These are phyloP conservation scores for Avena insularis DNA, from an alignment of 176 grass and related monocot genomes.

Conservation along the genomic window DNA sequence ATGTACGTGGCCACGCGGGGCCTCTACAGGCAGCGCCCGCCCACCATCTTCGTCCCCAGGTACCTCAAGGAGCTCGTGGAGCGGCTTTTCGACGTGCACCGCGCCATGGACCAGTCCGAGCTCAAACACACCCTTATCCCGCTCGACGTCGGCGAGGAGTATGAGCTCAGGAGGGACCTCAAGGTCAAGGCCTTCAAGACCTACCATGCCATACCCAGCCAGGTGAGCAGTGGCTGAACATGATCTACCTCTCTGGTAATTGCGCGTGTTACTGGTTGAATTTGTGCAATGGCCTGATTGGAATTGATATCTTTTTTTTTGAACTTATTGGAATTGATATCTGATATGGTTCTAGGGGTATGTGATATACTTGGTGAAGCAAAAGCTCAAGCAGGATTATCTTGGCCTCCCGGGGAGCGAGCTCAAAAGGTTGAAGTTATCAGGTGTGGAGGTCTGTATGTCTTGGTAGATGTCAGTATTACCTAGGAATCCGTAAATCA, in stretches of 20 bases:
- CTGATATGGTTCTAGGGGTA: conserved; percentile 65
- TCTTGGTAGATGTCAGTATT: conserved; percentile 38
- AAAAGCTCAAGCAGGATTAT: conserved; percentile 89
- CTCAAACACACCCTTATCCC: conserved; percentile 79
- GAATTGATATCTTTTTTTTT: conserved; percentile 1
- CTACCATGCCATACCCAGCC: conserved; percentile 85
- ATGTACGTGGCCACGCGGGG: conserved; percentile 97
- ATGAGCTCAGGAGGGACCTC: conserved; percentile 79
- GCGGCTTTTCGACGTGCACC: conserved; percentile 77
- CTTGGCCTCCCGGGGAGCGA: conserved; percentile 68
- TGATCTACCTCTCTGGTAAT: conserved; percentile 8
- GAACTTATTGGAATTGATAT: no score
- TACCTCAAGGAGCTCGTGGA: conserved; percentile 74
- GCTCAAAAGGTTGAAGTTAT: conserved; percentile 81
- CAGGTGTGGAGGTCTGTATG: conserved; percentile 94
- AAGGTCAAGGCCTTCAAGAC: conserved; percentile 97
- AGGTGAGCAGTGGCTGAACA: conserved; percentile 49
- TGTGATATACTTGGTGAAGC: conserved; percentile 80
- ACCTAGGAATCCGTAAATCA: not conserved
- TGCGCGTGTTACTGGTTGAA: not conserved
- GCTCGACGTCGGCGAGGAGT: conserved; percentile 78
- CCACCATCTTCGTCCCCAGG: conserved; percentile 86
- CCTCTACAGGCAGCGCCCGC: conserved; percentile 72
- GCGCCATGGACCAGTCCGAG: conserved; percentile 93
- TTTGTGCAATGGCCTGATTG: conserved; percentile 7